phyloP scores from a whole-genome alignment of 192 early-diverging fungal species.

The Pilobolus umbonatus region DNA sequence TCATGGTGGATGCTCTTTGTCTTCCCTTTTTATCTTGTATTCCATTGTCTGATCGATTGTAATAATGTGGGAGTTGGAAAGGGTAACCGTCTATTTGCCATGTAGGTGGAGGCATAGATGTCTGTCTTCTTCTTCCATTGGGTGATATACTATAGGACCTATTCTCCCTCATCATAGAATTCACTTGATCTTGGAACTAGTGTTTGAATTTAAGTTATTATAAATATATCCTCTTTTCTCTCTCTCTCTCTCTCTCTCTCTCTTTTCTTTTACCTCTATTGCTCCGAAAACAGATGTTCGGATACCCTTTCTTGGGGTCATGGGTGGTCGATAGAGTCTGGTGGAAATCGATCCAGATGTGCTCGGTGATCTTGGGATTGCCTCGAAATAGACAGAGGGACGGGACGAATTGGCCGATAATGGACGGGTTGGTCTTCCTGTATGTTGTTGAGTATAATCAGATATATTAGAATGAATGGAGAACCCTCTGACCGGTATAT shows the following conservation, averaged over 20 bases:
- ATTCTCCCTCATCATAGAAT: conserved; percentile 4
- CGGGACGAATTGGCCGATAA: conserved; percentile 18
- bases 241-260: too few relatives aligned
- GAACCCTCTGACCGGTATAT: conserved; percentile 14
- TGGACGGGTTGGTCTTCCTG: conserved; percentile 20
- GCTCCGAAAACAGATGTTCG: conserved; percentile 49
- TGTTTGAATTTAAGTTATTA: too few relatives aligned
- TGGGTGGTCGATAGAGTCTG: conserved; percentile 9
- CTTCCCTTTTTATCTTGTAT: not conserved
- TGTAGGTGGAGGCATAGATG: conserved; percentile 12
- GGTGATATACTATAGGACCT: not conserved
- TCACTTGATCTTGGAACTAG: conserved; percentile 29
- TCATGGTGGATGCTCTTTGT: conserved; percentile 11
- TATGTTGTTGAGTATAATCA: conserved; percentile 4
- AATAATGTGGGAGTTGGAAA: too few relatives aligned
- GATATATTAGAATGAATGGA: conserved; percentile 1
- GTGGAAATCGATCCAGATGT: conserved; percentile 11
- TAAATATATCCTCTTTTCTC: too few relatives aligned
- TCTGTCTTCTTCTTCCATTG: not conserved
- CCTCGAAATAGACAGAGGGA: conserved; percentile 2
- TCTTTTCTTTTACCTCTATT: conserved; percentile 38
- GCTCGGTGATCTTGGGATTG: conserved; percentile 10
- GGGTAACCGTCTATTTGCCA: not conserved
- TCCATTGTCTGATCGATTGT: not conserved
- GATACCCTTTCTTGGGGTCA: conserved; percentile 32